phyloP scores from a whole-genome alignment of 2,329 filamentous ascomycete species.

The Paecilomyces dactylethromorphus region DNA sequence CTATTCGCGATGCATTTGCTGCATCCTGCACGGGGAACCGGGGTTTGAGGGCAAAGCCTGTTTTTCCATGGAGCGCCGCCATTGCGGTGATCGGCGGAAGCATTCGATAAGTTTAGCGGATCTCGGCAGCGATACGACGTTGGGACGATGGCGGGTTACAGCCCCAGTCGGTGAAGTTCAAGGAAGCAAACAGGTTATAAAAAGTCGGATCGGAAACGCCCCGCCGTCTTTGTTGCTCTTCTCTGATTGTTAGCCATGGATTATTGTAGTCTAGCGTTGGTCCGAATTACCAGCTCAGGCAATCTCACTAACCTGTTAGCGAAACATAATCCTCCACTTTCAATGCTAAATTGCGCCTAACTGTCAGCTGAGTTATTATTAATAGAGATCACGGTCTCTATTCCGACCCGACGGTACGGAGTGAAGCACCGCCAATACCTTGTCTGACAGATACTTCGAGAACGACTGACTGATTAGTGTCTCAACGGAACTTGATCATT shows the following conservation, averaged over 20 bases:
- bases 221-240: no score
- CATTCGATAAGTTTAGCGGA: not conserved
- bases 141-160: not conserved
- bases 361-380: not conserved
- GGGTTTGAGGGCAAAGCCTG: not conserved
- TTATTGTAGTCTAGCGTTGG: not conserved
- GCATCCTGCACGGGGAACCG: not conserved
- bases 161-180: not conserved
- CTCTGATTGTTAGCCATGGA: no score
- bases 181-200: not conserved
- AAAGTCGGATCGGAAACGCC: not conserved
- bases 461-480: not conserved
- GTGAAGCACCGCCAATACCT: not conserved
- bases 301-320: not conserved
- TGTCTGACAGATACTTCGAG: not conserved
- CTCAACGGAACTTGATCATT: not conserved
- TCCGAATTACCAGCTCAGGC: not conserved
- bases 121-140: not conserved
- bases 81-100: not conserved
- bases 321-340: not conserved
- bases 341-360: not conserved
- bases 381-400: not conserved
- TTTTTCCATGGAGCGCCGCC: not conserved
- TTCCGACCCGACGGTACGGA: no score
- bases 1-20: not conserved